Conservation (phyloP, 2,329 filamentous ascomycete species). For the Penicillium decumbens region DNA sequence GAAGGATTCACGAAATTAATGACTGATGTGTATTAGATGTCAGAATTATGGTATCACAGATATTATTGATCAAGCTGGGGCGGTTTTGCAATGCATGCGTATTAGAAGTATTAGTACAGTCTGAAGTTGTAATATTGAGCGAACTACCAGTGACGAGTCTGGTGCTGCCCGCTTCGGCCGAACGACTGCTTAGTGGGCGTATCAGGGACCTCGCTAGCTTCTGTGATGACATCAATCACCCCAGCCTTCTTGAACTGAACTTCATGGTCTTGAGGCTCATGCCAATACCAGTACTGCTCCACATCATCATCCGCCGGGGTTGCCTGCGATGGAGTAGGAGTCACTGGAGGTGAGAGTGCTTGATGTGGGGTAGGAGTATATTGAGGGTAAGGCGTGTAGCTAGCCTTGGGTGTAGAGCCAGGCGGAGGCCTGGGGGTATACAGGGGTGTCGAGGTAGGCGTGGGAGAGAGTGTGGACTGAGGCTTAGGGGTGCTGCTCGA, state of each 20-base stretch:
- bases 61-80: background rate
- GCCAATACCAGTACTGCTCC: conserved; percentile 2
- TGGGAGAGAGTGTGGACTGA: background rate
- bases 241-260: background rate
- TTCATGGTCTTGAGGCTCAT: background rate
- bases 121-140: background rate
- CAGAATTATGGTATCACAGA: background rate
- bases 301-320: background rate
- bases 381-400: background rate
- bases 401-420: background rate
- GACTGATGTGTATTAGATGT: background rate
- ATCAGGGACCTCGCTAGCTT: background rate
- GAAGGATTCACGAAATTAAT: background rate
- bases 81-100: background rate
- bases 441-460: background rate
- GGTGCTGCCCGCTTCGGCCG: background rate
- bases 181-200: background rate
- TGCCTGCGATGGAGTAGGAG: background rate
- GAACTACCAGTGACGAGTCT: background rate
- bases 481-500: background rate
- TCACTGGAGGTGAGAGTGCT: background rate
- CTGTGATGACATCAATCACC: background rate
- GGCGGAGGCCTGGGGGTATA: background rate
- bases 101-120: background rate
- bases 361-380: background rate